Evolutionary conservation across 768 basidiomycete genomes (phyloP).

Genomic region (Hygrophorus russula): DNA sequence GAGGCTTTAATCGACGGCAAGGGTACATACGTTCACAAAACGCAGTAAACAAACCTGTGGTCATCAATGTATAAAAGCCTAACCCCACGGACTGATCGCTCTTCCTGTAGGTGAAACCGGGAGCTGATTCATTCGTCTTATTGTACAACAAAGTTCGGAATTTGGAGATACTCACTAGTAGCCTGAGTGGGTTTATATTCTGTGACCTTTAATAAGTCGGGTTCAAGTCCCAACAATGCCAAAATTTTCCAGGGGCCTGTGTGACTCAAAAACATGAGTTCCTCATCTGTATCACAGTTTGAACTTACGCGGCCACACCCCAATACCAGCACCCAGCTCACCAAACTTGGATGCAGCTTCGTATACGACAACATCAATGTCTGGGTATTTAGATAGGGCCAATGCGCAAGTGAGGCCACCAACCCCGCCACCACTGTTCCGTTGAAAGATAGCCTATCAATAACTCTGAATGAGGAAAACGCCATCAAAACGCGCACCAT

Average conservation of each 20-base stretch:
- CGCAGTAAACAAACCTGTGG: conserved; percentile 35
- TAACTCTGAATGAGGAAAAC: no score
- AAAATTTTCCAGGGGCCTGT: conserved; percentile 39
- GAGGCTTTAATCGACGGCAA: neutral
- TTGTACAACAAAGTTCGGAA: conserved; percentile 3
- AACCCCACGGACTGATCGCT: conserved; percentile 40
- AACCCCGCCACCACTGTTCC: conserved; percentile 37
- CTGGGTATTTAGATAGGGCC: conserved; percentile 34
- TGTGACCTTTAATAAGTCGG: conserved; percentile 28
- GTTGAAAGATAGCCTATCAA: no score
- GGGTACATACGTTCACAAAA: neutral
- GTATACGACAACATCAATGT: conserved; percentile 46
- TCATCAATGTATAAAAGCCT: conserved; percentile 41
- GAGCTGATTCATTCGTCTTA: conserved; percentile 22
- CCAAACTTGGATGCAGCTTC: conserved; percentile 38
- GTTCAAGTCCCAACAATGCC: conserved; percentile 32
- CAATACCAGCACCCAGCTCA: conserved; percentile 56
- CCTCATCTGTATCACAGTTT: neutral
- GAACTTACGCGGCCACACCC: conserved; percentile 34
- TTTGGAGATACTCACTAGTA: conserved; percentile 21
- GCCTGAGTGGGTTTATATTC: conserved; percentile 24
- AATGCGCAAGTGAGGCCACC: conserved; percentile 37
- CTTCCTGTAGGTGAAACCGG: conserved; percentile 45
- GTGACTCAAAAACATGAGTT: neutral
- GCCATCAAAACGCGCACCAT: no score